These are phyloP conservation scores for Tolypocladium ovalisporum DNA, from an alignment of 2,329 filamentous ascomycete species.

Conservation along the genomic window DNA sequence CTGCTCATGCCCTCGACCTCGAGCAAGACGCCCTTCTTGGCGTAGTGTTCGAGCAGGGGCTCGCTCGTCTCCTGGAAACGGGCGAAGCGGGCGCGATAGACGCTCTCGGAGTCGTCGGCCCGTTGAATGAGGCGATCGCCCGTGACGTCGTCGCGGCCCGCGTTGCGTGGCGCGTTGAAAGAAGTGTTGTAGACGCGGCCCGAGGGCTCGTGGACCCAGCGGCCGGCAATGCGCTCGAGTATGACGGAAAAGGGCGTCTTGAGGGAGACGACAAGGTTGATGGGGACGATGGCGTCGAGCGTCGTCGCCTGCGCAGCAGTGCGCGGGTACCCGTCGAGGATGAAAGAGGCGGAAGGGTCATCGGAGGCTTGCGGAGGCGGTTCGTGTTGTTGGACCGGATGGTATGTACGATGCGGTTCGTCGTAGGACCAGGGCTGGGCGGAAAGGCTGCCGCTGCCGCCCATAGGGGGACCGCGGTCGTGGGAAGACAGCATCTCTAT, in stretches of 20 bases:
- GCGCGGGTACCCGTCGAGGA: constrained; percentile 92
- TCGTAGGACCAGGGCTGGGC: constrained; percentile 19
- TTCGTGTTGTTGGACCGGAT: constrained; percentile 1
- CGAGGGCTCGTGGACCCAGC: constrained; percentile 87
- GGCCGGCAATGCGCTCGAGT: constrained; percentile 76
- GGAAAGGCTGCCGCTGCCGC: constrained; percentile 28
- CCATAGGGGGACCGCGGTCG: constrained; percentile 20
- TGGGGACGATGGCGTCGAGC: constrained; percentile 74
- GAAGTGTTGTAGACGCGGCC: constrained; percentile 91
- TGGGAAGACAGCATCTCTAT: constrained; percentile 19
- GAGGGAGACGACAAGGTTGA: constrained; percentile 85
- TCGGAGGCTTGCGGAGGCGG: constrained; percentile 40
- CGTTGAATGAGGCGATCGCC: constrained; percentile 77
- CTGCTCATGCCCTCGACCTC: constrained; percentile 82
- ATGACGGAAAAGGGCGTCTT: constrained; percentile 80
- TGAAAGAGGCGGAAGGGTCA: constrained; percentile 73
- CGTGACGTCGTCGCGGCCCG: constrained; percentile 79
- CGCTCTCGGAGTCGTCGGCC: constrained; percentile 75
- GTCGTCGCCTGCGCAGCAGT: constrained; percentile 70
- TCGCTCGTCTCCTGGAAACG: constrained; percentile 83
- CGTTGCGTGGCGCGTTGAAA: constrained; percentile 75
- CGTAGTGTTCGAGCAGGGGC: constrained; percentile 82
- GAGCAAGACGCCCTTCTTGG: constrained; percentile 71
- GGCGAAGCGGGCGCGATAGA: constrained; percentile 69
- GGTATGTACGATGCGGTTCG: constrained; percentile 10